Base-by-base conservation (phyloP, 805 yeast genomes). In the Yarrowia alimentaria region DNA sequence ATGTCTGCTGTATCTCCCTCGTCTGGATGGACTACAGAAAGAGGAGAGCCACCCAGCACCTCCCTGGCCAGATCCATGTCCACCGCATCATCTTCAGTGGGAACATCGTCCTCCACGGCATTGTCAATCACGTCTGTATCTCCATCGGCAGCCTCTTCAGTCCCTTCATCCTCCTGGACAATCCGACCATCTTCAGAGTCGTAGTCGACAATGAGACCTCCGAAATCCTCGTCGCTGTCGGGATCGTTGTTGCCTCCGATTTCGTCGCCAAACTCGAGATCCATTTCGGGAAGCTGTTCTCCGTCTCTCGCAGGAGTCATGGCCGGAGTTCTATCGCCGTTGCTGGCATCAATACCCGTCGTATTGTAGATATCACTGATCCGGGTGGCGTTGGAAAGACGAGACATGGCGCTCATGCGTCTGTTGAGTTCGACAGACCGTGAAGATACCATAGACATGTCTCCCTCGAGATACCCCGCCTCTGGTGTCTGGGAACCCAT, bases 251-350 rank as follows among this genome's bases (percentile, higher is more conserved):
- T 18, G 5, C 7, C 7, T 1, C 47, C 33, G 6, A 40, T 40
- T 11, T 19, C 47, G n/a, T 40, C 47, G 1, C 47, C 47, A 40
- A 28, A 40, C 26, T 40, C 47, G 6, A 40, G 14, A 13, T 28
- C 47, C 47, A 40, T 40, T 14, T 40, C 47, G 8, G 47, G 47
- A n/a, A 40, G 25, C 47, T 22, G 16, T 14, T 40, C 26, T 1
- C 33, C 47, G 1, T 9, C 6, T 4, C 11, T 13, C 12, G n/a
- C 24, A 1, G 43, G 43, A 6, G 43, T 37, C 43, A 37, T 16
- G 4, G 25, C 3, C 14, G 22, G 3, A 7, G 42, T 29, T 37
- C 21, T 25, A 13, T 2, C 42, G 29, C 11, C 40, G 28, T 4
- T 38, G 19, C 24, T 18, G n/a, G n/a, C 32, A 5, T 26, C 45